phyloP scores from a whole-genome alignment of 129 eudicot species.

The Centella asiatica region DNA sequence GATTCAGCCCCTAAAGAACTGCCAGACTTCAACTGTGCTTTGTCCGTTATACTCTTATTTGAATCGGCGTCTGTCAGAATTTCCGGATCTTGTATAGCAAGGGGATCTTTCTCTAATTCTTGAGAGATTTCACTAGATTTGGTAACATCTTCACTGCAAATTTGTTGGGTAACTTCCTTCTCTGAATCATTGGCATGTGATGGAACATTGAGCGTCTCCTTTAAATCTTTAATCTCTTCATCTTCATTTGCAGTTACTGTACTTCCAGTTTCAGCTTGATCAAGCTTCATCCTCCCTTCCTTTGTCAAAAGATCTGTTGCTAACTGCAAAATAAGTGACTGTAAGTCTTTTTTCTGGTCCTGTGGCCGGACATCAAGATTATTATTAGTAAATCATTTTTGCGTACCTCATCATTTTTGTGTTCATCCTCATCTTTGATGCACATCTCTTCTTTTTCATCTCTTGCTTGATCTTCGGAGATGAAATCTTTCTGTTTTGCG shows the following conservation, averaged over 20 bases:
- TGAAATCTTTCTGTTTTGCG: constrained; percentile 1
- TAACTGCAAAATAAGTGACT: constrained; percentile 28
- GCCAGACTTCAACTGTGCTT: constrained; percentile 11
- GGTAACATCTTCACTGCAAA: constrained; percentile 14
- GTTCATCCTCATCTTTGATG: background rate
- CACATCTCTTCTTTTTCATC: background rate
- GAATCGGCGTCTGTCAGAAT: constrained; percentile 12
- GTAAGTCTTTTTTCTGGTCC: background rate
- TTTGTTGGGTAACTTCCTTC: constrained; percentile 15
- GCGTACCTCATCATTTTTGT: constrained; percentile 13
- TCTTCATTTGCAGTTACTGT: no score
- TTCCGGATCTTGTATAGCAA: constrained; percentile 9
- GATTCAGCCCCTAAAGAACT: constrained; percentile 16
- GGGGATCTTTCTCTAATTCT: constrained; percentile 11
- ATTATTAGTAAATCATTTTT: background rate
- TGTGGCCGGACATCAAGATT: constrained; percentile 5
- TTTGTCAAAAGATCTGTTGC: constrained; percentile 2
- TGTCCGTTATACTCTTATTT: constrained; percentile 21
- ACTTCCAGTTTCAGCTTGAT: constrained; percentile 17
- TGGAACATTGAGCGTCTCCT: constrained; percentile 6
- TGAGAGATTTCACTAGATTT: constrained; percentile 15
- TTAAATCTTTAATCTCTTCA: no score
- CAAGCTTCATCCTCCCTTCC: constrained; percentile 9
- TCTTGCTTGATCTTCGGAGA: background rate
- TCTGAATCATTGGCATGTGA: constrained; percentile 8